Evolutionary conservation across 805 yeast genomes (phyloP).

Genomic region (Wickerhamomyces chaumierensis): DNA sequence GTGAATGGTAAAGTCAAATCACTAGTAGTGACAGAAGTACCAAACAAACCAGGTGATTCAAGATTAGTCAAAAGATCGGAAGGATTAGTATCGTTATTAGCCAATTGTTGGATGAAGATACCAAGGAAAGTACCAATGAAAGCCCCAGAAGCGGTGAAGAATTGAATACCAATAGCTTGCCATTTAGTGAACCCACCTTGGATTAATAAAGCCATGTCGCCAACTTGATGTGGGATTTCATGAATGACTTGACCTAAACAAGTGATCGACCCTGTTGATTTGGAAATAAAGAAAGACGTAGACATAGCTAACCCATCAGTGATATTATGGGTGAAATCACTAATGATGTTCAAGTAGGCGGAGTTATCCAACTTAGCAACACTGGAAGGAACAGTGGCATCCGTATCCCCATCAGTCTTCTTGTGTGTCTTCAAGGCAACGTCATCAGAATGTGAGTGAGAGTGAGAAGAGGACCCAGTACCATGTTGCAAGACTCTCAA

Average conservation of each 20-base stretch:
- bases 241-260: conserved; percentile 64
- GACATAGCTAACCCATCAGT: conserved; percentile 73
- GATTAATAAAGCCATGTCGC: conserved; percentile 64
- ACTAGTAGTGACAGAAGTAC: conserved; percentile 37
- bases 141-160: conserved; percentile 56
- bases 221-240: conserved; percentile 75
- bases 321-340: conserved; percentile 64
- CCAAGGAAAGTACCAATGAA: conserved; percentile 57
- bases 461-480: conserved; percentile 16
- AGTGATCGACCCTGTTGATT: conserved; percentile 54
- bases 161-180: conserved; percentile 58
- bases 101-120: conserved; percentile 37
- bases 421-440: conserved; percentile 10
- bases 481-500: conserved; percentile 38
- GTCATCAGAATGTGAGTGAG: conserved; percentile 33
- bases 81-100: conserved; percentile 6
- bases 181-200: conserved; percentile 58
- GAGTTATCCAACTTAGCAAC: conserved; percentile 25
- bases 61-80: conserved; percentile 1
- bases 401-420: conserved; percentile 17
- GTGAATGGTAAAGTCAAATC: conserved; percentile 59
- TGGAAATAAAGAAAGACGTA: conserved; percentile 53
- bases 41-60: conserved; percentile 29
- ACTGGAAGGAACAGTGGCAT: conserved; percentile 12
- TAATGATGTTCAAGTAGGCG: conserved; percentile 54